These are phyloP conservation scores for Adansonia grandidieri DNA, from an alignment of 441 rosid species.

Conservation along the genomic window DNA sequence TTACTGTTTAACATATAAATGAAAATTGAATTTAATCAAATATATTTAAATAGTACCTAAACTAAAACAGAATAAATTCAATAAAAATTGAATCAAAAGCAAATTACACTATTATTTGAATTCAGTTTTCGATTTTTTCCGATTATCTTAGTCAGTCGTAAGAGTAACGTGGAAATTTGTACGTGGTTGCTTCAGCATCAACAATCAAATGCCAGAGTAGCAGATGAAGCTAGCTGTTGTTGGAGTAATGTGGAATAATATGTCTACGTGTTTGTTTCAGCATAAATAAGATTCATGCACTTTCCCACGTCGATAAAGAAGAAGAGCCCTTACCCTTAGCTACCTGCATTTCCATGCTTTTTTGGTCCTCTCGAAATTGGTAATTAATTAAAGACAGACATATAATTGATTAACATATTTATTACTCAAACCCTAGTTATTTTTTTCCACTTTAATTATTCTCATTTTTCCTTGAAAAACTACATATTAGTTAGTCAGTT, in stretches of 20 bases:
- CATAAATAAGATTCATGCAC: constrained; percentile 38
- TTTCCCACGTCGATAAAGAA: constrained; percentile 16
- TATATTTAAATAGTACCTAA: no score
- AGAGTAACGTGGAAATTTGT: no score
- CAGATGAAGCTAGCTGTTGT: not conserved
- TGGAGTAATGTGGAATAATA: constrained; percentile 8
- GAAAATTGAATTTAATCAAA: no score
- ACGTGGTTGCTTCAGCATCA: no score
- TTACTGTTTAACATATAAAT: no score
- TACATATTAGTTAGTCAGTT: not conserved
- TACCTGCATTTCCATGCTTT: constrained; percentile 5
- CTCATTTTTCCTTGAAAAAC: constrained; percentile 8
- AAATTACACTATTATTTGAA: no score
- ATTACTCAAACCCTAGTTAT: not conserved
- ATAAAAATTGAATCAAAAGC: no score
- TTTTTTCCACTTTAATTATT: not conserved
- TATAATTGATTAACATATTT: not conserved
- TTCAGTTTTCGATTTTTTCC: no score
- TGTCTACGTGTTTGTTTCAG: constrained; percentile 27
- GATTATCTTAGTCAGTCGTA: no score
- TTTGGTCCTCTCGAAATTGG: constrained; percentile 11
- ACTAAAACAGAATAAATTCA: no score
- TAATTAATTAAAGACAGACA: not conserved
- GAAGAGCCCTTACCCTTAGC: not conserved
- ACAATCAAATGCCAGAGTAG: no score